Conservation (phyloP, 805 yeast genomes). For the Blastobotrys robertii region DNA sequence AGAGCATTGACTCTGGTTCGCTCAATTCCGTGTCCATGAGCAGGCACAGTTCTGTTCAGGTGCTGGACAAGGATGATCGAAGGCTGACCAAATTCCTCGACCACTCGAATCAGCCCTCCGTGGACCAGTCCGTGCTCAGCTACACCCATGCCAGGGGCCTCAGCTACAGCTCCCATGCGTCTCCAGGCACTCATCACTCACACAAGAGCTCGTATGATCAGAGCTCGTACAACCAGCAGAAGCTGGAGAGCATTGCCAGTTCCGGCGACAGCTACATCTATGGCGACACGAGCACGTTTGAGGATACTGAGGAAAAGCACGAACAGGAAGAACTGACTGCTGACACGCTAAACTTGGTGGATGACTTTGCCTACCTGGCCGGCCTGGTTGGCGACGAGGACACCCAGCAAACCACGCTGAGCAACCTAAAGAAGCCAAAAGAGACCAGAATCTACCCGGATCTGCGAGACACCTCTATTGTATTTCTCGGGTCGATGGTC, state of each 20-base stretch:
- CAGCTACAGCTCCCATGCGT: too few relatives aligned
- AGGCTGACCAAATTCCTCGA: slow-evolving; percentile 5
- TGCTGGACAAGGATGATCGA: neutral
- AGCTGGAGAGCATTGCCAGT: too few relatives aligned
- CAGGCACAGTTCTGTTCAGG: too few relatives aligned
- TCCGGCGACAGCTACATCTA: too few relatives aligned
- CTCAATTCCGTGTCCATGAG: too few relatives aligned
- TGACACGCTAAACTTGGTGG: slow-evolving; percentile 16
- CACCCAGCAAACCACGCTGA: slow-evolving; percentile 1
- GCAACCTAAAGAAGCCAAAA: slow-evolving; percentile 2
- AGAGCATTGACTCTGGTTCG: neutral
- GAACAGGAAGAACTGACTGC: slow-evolving; percentile 3
- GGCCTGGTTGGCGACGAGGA: slow-evolving; percentile 23
- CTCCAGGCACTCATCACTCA: too few relatives aligned
- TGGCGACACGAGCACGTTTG: neutral
- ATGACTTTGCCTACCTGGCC: slow-evolving; percentile 27
- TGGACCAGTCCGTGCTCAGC: too few relatives aligned
- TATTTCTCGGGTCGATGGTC: slow-evolving; percentile 23
- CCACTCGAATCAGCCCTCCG: neutral
- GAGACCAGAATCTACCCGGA: slow-evolving; percentile 19
- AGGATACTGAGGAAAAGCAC: neutral
- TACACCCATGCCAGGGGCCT: too few relatives aligned
- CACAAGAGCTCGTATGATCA: too few relatives aligned
- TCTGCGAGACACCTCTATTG: slow-evolving; percentile 26
- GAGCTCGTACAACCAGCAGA: too few relatives aligned